phyloP scores from a whole-genome alignment of 306 rosid genomes.

The Mimosa bimucronata region DNA sequence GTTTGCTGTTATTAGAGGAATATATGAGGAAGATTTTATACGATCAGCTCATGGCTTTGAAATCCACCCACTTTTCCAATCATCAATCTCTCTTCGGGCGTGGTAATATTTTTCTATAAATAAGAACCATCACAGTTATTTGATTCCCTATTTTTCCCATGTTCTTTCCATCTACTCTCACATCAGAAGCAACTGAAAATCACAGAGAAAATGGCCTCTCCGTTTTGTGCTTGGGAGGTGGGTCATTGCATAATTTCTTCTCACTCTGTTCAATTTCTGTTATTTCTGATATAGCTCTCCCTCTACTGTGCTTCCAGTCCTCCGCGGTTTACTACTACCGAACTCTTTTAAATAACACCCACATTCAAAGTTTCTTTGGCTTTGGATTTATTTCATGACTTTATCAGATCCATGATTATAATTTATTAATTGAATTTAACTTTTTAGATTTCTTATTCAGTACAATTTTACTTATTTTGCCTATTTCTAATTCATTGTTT shows the following conservation, averaged over 20 bases:
- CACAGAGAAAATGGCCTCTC: slow-evolving; percentile 55
- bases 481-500: not conserved
- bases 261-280: slow-evolving; percentile 3
- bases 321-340: not conserved
- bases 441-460: not conserved
- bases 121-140: slow-evolving; percentile 25
- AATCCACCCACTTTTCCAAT: slow-evolving; percentile 32
- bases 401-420: not conserved
- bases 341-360: not conserved
- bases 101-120: slow-evolving; percentile 48
- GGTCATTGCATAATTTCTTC: slow-evolving; percentile 32
- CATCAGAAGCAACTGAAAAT: not conserved
- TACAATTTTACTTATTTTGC: not conserved
- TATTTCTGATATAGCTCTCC: not conserved
- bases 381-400: slow-evolving; percentile 24
- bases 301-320: not conserved
- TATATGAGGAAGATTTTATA: not conserved
- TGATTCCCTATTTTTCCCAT: slow-evolving; percentile 36
- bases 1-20: not conserved
- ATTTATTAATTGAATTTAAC: not conserved
- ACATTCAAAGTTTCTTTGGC: not conserved
- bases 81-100: slow-evolving; percentile 22
- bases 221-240: slow-evolving; percentile 67
- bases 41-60: not conserved
- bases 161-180: slow-evolving; percentile 11